Base-by-base conservation (phyloP, 768 basidiomycete genomes). In the Trametes cubensis region DNA sequence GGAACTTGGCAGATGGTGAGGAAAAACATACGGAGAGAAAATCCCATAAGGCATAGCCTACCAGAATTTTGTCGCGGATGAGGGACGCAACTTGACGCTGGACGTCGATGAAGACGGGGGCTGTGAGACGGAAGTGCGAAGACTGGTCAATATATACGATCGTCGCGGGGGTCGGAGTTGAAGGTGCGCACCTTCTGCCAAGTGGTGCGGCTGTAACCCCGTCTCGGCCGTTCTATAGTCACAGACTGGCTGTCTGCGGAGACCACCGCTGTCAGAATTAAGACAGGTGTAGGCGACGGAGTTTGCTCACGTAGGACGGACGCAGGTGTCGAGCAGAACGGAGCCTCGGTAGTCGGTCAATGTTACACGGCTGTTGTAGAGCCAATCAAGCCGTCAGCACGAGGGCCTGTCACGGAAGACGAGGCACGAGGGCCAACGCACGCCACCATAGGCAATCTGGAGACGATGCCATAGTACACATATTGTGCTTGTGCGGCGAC, bases 11-110 rank as follows among this genome's bases (percentile, higher is more conserved):
- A n/a, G 46, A 18, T 41, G 42, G 18, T 5, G n/a, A 47, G 50
- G 30, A 8, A 4, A 13, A 51, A 72, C 78, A 51, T 66, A 82
- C 84, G 50, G 83, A 83, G 61, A 85, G 71, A 64, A 82, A 80
- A 44, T 77, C 73, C 83, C 83, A 85, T 20, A 85, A 69, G 34
- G 76, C 72, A 66, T 85, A 79, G n/a, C 85, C 84, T n/a, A 85
- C 76, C 26, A 85, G 69, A 18, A 85, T 78, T 65, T 82, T 84
- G 60, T 76, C 73, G 18, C 67, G 71, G 51, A 85, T 76, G 46
- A 81, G 65, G n/a, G 68, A 66, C 14, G 77, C 74, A 10, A 84
- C 80, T 8, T 71, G 74, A 40, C 73, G 65, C 67, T 82, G 83
- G 11, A 85, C 79, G 56, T 80, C 76, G 38, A 73, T 70, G 69